A percentile compares a stretch with the other conserved stretches of the same genome.
Evolutionary conservation across 176 grass and related monocot species (phyloP).

Genomic region (Alloteropsis semialata): DNA sequence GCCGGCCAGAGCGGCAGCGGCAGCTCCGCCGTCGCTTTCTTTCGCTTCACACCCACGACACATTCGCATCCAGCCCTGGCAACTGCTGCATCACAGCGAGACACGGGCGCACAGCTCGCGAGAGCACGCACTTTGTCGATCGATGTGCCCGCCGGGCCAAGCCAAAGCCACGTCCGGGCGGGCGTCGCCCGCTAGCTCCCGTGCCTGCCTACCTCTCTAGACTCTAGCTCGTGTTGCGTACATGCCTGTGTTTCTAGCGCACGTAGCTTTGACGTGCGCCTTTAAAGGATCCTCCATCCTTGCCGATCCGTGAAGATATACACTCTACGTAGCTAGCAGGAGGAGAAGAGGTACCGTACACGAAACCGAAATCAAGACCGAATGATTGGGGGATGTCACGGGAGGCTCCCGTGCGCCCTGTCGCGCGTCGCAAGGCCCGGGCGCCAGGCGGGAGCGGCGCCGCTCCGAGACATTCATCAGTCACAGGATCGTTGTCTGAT

Average conservation of each 20-base stretch:
- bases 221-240: not conserved
- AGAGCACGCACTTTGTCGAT: too few relatives aligned
- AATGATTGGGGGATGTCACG: not conserved
- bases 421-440: not conserved
- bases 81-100: too few relatives aligned
- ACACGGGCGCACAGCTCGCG: too few relatives aligned
- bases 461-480: not conserved
- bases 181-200: too few relatives aligned
- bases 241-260: not conserved
- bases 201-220: too few relatives aligned
- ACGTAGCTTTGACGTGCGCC: not conserved
- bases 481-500: not conserved
- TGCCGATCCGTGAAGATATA: not conserved
- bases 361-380: not conserved
- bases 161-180: too few relatives aligned
- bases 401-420: too few relatives aligned
- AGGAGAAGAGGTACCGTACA: slow-evolving; percentile 4
- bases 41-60: too few relatives aligned
- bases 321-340: too few relatives aligned
- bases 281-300: not conserved
- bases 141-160: too few relatives aligned
- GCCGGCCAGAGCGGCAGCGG: too few relatives aligned
- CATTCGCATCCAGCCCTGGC: not conserved
- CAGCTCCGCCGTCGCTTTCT: not conserved
- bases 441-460: not conserved